Evolutionary conservation across 306 rosid species (phyloP).

Genomic region (Prunus salicina): DNA sequence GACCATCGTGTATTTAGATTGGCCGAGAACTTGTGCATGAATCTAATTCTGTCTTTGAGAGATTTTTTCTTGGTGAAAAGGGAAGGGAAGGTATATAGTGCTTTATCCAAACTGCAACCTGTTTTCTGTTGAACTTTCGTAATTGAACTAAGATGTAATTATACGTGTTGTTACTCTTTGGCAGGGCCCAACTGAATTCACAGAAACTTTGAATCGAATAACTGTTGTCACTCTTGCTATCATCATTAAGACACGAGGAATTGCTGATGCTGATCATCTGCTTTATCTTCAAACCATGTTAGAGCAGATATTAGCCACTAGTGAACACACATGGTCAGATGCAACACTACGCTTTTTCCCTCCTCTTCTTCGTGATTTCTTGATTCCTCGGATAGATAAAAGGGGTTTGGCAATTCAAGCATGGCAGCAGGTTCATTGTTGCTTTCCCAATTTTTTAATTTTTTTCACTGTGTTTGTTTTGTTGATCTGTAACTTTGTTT

Average conservation of each 20-base stretch:
- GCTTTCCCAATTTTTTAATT: neutral
- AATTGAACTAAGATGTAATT: constrained; percentile 13
- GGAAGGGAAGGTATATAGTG: constrained; percentile 82
- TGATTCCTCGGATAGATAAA: constrained; percentile 71
- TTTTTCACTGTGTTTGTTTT: neutral
- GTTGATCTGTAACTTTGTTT: neutral
- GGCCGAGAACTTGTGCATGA: constrained; percentile 96
- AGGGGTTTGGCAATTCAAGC: constrained; percentile 75
- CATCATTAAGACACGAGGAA: constrained; percentile 91
- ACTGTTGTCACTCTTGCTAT: constrained; percentile 87
- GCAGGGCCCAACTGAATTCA: constrained; percentile 96
- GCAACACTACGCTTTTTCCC: constrained; percentile 85
- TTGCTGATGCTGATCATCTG: constrained; percentile 94
- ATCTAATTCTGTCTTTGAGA: constrained; percentile 83
- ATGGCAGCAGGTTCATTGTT: constrained; percentile 84
- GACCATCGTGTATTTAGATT: constrained; percentile 94
- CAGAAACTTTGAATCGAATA: constrained; percentile 84
- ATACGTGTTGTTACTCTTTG: constrained; percentile 23
- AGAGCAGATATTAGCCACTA: constrained; percentile 82
- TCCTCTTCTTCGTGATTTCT: constrained; percentile 70
- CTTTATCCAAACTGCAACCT: constrained; percentile 28
- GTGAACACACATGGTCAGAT: constrained; percentile 94
- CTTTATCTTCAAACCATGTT: constrained; percentile 82
- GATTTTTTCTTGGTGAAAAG: constrained; percentile 92
- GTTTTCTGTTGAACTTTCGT: constrained; percentile 12